A percentile compares a stretch with the other conserved stretches of the same genome.
phyloP scores from a whole-genome alignment of 306 rosid genomes.

The Dalbergia oliveri region DNA sequence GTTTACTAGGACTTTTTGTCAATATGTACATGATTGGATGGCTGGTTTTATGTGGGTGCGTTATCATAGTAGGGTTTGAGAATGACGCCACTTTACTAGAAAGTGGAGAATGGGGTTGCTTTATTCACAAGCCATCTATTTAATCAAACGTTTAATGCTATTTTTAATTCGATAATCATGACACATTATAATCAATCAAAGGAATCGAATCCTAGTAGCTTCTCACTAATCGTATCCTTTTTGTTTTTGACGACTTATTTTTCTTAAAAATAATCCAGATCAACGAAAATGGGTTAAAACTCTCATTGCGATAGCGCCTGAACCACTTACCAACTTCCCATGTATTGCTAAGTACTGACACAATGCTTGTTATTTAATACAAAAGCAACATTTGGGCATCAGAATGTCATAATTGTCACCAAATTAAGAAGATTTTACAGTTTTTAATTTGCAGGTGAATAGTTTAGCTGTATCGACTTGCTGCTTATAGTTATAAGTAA shows the following conservation, averaged over 20 bases:
- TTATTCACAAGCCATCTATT: slow-evolving; percentile 28
- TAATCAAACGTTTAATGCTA: not conserved
- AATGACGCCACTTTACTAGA: slow-evolving; percentile 31
- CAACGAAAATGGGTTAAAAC: not conserved
- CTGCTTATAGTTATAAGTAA: not conserved
- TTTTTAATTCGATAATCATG: not conserved
- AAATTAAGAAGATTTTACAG: not conserved
- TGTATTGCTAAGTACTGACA: not conserved
- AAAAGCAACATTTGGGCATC: not conserved
- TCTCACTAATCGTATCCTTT: slow-evolving; percentile 37
- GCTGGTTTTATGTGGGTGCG: slow-evolving; percentile 30
- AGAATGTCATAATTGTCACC: not conserved
- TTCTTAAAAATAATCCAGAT: not conserved
- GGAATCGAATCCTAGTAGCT: slow-evolving; percentile 22
- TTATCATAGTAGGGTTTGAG: slow-evolving; percentile 21
- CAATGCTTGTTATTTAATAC: not conserved
- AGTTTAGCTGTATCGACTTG: not conserved
- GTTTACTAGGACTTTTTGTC: slow-evolving; percentile 18
- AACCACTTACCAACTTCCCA: slow-evolving; percentile 14
- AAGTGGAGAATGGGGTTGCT: slow-evolving; percentile 43
- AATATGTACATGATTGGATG: slow-evolving; percentile 11
- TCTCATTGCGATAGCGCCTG: not conserved
- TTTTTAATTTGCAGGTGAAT: not conserved
- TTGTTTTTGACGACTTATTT: slow-evolving; percentile 34
- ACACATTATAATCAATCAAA: slow-evolving; percentile 22